Conservation (phyloP, 208 protist genomes). For the Crithidia sp. region DNA sequence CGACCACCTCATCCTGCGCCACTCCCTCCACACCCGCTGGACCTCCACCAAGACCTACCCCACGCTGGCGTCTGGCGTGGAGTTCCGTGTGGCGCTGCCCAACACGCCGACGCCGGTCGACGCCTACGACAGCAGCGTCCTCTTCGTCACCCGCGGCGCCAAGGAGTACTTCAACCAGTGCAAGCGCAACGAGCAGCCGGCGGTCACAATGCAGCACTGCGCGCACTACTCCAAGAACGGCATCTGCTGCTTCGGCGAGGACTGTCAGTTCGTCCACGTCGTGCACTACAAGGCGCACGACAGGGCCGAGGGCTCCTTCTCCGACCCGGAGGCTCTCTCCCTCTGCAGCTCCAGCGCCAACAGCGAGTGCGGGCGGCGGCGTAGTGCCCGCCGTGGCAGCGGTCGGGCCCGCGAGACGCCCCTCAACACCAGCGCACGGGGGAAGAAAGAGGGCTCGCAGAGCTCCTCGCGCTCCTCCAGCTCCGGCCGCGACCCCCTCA, state of each 20-base stretch:
- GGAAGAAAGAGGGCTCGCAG: constrained; percentile 21
- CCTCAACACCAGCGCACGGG: constrained; percentile 19
- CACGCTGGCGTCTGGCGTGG: constrained; percentile 51
- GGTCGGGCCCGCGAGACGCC: constrained; percentile 42
- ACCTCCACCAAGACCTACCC: constrained; percentile 58
- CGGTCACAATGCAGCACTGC: constrained; percentile 80
- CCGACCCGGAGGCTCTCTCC: constrained; percentile 43
- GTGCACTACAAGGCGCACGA: constrained; percentile 53
- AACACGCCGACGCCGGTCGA: constrained; percentile 78
- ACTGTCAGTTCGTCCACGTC: constrained; percentile 80
- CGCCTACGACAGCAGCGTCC: constrained; percentile 54
- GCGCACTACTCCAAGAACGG: constrained; percentile 81
- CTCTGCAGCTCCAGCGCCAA: constrained; percentile 35
- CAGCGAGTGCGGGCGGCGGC: constrained; percentile 17
- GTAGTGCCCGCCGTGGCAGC: constrained; percentile 19
- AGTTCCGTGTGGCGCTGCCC: constrained; percentile 65
- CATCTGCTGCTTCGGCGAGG: constrained; percentile 81
- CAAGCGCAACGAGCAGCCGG: constrained; percentile 48
- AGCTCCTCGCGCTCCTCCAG: constrained; percentile 34
- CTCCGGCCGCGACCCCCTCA: constrained; percentile 13
- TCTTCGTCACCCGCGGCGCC: constrained; percentile 71
- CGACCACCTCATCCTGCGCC: constrained; percentile 51
- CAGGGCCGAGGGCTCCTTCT: constrained; percentile 43
- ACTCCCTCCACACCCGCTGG: constrained; percentile 78
- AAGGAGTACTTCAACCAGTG: constrained; percentile 71